Percentiles rank a stretch among this genome's conserved stretches.
Evolutionary conservation across 768 basidiomycete species (phyloP).

Genomic region (Russula griseocarnosa): DNA sequence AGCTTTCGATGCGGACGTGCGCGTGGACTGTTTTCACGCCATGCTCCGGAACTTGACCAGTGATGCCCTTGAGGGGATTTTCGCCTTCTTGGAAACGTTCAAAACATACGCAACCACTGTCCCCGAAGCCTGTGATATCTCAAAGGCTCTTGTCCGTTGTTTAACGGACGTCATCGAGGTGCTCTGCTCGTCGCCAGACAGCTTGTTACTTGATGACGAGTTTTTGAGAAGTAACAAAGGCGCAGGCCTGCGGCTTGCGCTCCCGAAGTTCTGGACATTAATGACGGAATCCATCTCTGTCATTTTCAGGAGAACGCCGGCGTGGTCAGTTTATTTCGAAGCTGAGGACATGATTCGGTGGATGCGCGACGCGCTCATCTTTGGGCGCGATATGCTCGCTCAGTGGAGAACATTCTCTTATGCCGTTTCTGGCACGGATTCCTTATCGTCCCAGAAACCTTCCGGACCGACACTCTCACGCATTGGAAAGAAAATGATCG

Average conservation of each 20-base stretch:
- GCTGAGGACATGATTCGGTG: conserved; percentile 85
- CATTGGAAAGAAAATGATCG: conserved; percentile 70
- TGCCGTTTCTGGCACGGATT: conserved; percentile 39
- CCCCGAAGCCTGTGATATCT: conserved; percentile 85
- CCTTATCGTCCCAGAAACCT: conserved; percentile 31
- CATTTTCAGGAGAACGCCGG: conserved; percentile 80
- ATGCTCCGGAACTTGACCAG: conserved; percentile 66
- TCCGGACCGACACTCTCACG: conserved; percentile 46
- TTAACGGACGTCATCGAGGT: conserved; percentile 90
- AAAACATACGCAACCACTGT: conserved; percentile 53
- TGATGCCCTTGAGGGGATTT: conserved; percentile 65
- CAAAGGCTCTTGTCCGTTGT: conserved; percentile 86
- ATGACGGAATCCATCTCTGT: conserved; percentile 77
- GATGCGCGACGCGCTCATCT: conserved; percentile 98
- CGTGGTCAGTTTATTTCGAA: conserved; percentile 79
- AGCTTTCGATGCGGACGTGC: conserved; percentile 85
- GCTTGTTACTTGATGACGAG: conserved; percentile 54
- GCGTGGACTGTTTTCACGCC: conserved; percentile 81
- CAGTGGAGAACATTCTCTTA: conserved; percentile 73
- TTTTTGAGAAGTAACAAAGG: conserved; percentile 49
- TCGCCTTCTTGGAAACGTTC: conserved; percentile 65
- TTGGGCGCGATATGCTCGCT: conserved; percentile 80
- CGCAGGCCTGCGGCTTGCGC: conserved; percentile 46
- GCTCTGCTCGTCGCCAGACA: conserved; percentile 68
- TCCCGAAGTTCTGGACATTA: conserved; percentile 73